phyloP scores from a whole-genome alignment of 2,329 filamentous ascomycete genomes.

The Pyricularia pennisetigena region DNA sequence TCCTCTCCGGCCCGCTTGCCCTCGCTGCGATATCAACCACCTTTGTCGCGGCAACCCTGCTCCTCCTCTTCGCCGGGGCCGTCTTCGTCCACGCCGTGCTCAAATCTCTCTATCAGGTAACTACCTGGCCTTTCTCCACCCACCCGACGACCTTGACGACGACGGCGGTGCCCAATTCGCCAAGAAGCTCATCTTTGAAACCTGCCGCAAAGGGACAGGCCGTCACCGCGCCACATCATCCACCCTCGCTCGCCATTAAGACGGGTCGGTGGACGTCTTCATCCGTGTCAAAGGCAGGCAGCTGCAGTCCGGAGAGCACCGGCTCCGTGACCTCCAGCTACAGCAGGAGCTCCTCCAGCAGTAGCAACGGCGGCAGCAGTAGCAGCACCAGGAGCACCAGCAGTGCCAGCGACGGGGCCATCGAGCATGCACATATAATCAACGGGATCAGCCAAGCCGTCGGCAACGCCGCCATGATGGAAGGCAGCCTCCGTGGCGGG shows the following conservation, averaged over 20 bases:
- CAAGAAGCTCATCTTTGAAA: background rate
- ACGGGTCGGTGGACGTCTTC: background rate
- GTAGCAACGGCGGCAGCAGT: background rate
- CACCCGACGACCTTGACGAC: background rate
- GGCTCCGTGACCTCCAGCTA: background rate
- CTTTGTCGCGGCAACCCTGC: background rate
- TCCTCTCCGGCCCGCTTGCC: conserved; percentile 1
- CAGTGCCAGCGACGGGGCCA: background rate
- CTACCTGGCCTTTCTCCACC: background rate
- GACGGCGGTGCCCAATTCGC: background rate
- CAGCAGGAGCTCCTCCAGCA: background rate
- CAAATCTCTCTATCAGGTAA: background rate
- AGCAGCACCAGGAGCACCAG: background rate
- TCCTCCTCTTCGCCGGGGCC: background rate
- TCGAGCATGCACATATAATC: background rate
- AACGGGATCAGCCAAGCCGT: background rate
- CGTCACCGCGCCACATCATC: background rate
- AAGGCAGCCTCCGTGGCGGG: background rate
- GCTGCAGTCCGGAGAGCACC: background rate
- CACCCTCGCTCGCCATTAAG: conserved; percentile 4
- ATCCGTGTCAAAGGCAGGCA: background rate
- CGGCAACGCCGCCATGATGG: background rate
- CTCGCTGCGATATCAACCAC: conserved; percentile 7
- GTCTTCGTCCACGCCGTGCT: conserved; percentile 3
- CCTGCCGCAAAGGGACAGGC: background rate